Base-by-base conservation (phyloP, 495 filamentous ascomycete species). In the Penicillium psychrofluorescens region DNA sequence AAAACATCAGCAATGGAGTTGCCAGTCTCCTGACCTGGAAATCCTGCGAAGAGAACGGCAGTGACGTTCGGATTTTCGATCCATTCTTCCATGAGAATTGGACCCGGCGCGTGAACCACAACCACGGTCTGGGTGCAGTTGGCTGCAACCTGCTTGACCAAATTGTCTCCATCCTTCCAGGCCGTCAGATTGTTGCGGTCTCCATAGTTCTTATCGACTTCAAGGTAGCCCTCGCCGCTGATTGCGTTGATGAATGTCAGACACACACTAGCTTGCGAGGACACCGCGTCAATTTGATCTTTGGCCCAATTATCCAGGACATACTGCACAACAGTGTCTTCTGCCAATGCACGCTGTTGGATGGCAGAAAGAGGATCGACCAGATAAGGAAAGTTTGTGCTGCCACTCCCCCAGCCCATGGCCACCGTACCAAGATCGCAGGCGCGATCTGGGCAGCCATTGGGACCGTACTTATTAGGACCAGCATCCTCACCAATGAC, bases 401-500 rank as follows among this genome's bases (percentile, higher is more conserved):
- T 74, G 0, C 81, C 81, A 0, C 78, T 82, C 7, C 81, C 78
- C 15, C 77, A 79, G 11, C 78, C 77, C 1, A 70, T 69, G 27
- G 79, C 67, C 11, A 84, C 54, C 0, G 76, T 78, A 1, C 82
- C 81, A 29, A 63, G 68, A n/a, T 78, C 71, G 22, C 22, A 22
- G 22, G 22, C 22, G 55, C 70, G 80, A 9, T 51, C 41, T 8
- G 66, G 63, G 8, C 64, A 62, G 31, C 70, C 65, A 9, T 61
- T 62, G 38, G 65, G 67, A 6, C 64, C 65, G 28, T 71, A 67
- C 8, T 70, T 69, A 8, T 70, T 66, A 6, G 76, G 70, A 12
- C 75, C 76, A 11, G 80, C 81, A 36, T 84, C 81, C 13, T 81
- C 76, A 8, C 83, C 82, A 44, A 83, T 76, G 12, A 86, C 68